phyloP scores from a whole-genome alignment of 2,329 filamentous ascomycete genomes.

The Fonsecaea monophora region DNA sequence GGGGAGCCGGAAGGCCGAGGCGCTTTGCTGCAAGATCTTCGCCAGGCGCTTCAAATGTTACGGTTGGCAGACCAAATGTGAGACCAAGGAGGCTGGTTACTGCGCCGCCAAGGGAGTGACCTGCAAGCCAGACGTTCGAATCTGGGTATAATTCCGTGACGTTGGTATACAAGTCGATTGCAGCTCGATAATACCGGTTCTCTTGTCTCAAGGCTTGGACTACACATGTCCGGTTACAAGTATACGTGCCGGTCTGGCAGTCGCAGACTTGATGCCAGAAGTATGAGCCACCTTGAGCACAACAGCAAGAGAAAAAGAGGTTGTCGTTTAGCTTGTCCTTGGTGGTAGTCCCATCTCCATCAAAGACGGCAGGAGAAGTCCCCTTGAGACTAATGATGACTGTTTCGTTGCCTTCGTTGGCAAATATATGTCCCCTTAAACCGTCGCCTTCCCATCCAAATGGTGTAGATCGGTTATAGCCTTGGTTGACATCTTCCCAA shows the following conservation, averaged over 20 bases:
- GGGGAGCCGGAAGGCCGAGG: conserved; percentile 83
- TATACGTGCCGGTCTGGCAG: conserved; percentile 84
- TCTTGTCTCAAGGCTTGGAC: conserved; percentile 75
- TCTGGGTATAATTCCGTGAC: conserved; percentile 87
- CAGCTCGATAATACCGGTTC: conserved; percentile 89
- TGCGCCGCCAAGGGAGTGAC: conserved; percentile 90
- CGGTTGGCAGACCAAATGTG: conserved; percentile 87
- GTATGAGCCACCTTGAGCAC: conserved; percentile 88
- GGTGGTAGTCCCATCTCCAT: conserved; percentile 94
- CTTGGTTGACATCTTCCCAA: conserved; percentile 80
- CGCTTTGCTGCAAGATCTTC: conserved; percentile 86
- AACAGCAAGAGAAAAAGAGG: conserved; percentile 97
- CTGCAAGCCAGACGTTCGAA: conserved; percentile 85
- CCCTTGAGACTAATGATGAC: conserved; percentile 93
- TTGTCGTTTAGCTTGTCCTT: conserved; percentile 99
- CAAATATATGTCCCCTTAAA: conserved; percentile 88
- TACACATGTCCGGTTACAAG: conserved; percentile 92
- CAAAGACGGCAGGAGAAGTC: conserved; percentile 87
- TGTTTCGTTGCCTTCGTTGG: conserved; percentile 82
- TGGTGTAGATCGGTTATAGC: conserved; percentile 83
- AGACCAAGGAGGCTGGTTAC: conserved; percentile 86
- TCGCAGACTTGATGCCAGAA: conserved; percentile 93
- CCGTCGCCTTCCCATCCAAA: conserved; percentile 95
- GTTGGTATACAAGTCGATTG: conserved; percentile 88
- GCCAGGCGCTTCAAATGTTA: conserved; percentile 92